Evolutionary conservation across 345 rosid genomes (phyloP), one percentile per base, ranked within the genome.

Genomic region (Draba incana): DNA sequence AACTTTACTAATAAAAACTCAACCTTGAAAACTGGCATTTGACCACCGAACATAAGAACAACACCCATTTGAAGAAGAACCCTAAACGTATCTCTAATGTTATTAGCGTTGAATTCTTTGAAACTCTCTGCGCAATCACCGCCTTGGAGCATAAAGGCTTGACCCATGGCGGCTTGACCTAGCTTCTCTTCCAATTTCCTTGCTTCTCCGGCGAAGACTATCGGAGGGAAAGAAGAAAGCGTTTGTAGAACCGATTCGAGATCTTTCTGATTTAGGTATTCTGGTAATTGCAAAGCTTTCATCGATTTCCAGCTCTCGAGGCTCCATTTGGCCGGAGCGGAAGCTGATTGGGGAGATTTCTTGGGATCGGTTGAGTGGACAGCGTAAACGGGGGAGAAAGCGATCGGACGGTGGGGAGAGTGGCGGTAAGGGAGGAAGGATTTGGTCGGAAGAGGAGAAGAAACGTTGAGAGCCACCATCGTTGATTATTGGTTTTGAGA

Each of bases 71-170:
- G 90, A 4, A 85, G 81, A 74, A 85, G 78, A 67, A 85, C 83
- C 67, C 87, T 72, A 66, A 85, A 85, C 13, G 90, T 83, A 65
- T 85, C 87, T 33, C 90, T 66, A 47, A 85, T 83, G 69, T 83
- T 85, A 70, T 75, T 73, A 42, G 81, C 86, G 33, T 83, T 81
- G 38, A 81, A 83, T 52, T 85, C 86, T 64, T 83, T 83, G 58
- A 85, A 85, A 66, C 87, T 85, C 84, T 85, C 90, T 0, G 90
- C 87, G 14, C 90, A 85, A 58, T 85, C 90, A 35, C 90, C 87
- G 1, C 87, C 90, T 66, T 83, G 90, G n/a, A 85, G 81, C 65
- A 85, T 70, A 31, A 85, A 83, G 14, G 87, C 90, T 5, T 82
- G 77, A 54, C 90, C 87, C 9, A 80, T 79, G 16, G 86, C 86